Percentiles rank a stretch among this genome's conserved stretches.
phyloP scores from a whole-genome alignment of 169 alveolate genomes.

The Fabrea salina region DNA sequence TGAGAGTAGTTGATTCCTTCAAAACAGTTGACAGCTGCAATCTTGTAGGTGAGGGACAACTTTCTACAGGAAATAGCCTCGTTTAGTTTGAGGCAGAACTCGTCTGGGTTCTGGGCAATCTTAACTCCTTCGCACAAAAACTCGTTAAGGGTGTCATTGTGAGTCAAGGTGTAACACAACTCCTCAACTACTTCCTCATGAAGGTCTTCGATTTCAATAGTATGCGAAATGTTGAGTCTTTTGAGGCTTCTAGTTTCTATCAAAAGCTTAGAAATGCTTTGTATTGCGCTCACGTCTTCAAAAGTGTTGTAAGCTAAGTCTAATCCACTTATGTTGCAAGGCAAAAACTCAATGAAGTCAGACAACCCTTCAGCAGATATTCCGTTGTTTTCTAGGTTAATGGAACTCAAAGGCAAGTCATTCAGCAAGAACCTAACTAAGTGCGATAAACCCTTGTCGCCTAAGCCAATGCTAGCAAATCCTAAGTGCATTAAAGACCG shows the following conservation, averaged over 20 bases:
- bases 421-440: background rate
- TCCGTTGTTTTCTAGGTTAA: slow-evolving; percentile 14
- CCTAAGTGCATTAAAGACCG: background rate
- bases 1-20: too few relatives aligned
- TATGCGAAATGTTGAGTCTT: slow-evolving; percentile 25
- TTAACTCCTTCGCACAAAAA: slow-evolving; percentile 31
- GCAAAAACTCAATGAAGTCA: background rate
- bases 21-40: slow-evolving; percentile 30
- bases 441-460: background rate
- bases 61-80: slow-evolving; percentile 20
- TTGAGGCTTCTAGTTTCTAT: background rate
- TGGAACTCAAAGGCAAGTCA: background rate
- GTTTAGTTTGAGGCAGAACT: slow-evolving; percentile 1
- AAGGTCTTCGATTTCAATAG: slow-evolving; percentile 3
- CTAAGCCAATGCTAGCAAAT: background rate
- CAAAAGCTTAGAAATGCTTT: background rate
- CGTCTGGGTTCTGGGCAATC: slow-evolving; percentile 28
- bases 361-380: background rate
- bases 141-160: slow-evolving; percentile 16
- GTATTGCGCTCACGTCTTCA: background rate
- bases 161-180: background rate
- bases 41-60: slow-evolving; percentile 7
- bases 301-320: slow-evolving; percentile 22
- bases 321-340: background rate
- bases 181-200: background rate